These are phyloP conservation scores for Lodderomyces jiufengensis DNA, from an alignment of 1,139 yeast species.

Conservation along the genomic window DNA sequence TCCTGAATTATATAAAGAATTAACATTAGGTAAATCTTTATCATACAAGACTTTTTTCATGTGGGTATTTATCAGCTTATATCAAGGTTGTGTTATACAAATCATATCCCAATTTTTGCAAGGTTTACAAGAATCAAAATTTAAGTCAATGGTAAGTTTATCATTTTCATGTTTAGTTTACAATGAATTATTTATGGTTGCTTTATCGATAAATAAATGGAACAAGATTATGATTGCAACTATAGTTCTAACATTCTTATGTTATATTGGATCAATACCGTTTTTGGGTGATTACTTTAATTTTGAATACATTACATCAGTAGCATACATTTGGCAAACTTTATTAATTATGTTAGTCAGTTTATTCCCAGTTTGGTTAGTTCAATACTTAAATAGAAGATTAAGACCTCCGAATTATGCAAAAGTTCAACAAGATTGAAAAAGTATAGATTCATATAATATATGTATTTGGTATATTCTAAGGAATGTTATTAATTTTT, in stretches of 20 bases:
- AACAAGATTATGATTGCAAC: conserved; percentile 71
- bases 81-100: conserved; percentile 84
- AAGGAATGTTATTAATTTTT: conserved; percentile 17
- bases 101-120: conserved; percentile 73
- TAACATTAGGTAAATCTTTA: conserved; percentile 81
- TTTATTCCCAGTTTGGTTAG: conserved; percentile 86
- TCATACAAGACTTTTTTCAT: conserved; percentile 85
- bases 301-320: conserved; percentile 55
- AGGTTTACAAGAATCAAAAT: conserved; percentile 52
- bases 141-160: conserved; percentile 77
- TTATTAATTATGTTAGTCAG: conserved; percentile 64
- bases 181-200: conserved; percentile 93
- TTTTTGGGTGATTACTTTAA: conserved; percentile 82
- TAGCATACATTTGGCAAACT: conserved; percentile 68
- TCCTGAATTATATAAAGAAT: conserved; percentile 92
- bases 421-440: conserved; percentile 75
- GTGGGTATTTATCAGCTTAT: conserved; percentile 85
- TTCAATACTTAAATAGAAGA: conserved; percentile 67
- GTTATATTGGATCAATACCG: conserved; percentile 76
- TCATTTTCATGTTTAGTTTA: conserved; percentile 76
- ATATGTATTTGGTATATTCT: neutral
- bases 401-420: conserved; percentile 95
- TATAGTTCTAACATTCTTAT: conserved; percentile 63
- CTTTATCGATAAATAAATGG: conserved; percentile 89
- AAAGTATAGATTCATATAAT: neutral